Evolutionary conservation across 2,329 filamentous ascomycete species (phyloP).

Genomic region (Monosporascus sp.): DNA sequence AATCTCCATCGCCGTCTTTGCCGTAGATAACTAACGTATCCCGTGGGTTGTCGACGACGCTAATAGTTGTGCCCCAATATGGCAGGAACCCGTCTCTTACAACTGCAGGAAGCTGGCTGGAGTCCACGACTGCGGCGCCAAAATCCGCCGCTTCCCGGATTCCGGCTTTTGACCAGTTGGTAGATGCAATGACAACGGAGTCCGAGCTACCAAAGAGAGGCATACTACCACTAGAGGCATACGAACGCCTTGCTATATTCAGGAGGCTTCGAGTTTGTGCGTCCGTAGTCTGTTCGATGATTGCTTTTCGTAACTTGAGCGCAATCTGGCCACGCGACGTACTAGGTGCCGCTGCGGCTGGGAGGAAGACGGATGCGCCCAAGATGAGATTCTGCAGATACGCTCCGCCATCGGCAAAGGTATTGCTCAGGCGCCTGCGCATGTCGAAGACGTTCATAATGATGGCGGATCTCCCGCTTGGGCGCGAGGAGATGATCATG

Average conservation of each 20-base stretch:
- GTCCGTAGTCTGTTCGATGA: slow-evolving; percentile 3
- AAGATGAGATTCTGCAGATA: slow-evolving; percentile 7
- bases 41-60: not conserved
- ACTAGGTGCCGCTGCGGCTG: not conserved
- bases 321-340: not conserved
- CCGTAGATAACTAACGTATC: slow-evolving; percentile 4
- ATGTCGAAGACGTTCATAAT: not conserved
- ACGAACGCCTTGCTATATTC: not conserved
- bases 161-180: not conserved
- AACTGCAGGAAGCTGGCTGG: too few relatives aligned
- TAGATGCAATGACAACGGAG: not conserved
- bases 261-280: slow-evolving; percentile 2
- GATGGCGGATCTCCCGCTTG: not conserved
- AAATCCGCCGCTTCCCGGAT: slow-evolving; percentile 1
- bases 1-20: slow-evolving; percentile 4
- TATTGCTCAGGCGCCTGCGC: too few relatives aligned
- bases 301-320: not conserved
- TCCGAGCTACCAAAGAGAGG: slow-evolving; percentile 3
- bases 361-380: not conserved
- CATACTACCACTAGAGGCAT: not conserved
- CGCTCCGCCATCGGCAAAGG: not conserved
- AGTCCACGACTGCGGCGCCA: not conserved
- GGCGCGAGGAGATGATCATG: slow-evolving; percentile 4
- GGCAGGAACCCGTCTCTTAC: too few relatives aligned
- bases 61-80: too few relatives aligned